Base-by-base conservation (phyloP, 495 filamentous ascomycete species). In the Penicillium mononematosum region DNA sequence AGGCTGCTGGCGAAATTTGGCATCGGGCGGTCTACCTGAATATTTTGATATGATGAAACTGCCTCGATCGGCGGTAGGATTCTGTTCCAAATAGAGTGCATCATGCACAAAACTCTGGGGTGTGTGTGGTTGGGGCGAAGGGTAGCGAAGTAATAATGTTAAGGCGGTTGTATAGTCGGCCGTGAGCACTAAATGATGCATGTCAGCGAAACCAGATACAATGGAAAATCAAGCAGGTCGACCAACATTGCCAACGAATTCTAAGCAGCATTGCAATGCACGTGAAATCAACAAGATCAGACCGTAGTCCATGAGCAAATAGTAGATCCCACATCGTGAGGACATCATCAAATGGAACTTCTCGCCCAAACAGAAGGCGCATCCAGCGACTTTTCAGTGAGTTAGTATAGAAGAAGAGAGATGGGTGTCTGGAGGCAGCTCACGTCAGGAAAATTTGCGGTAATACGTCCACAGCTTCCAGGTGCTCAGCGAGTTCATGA, bases 401-500 rank as follows among this genome's bases (percentile, higher is more conserved):
- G 31, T 69, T 41, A 69, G 58, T 43, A 45, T 4, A 16, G 36
- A 17, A 39, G 16, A 38, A 38, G 8, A 17, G 17, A 3, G 7
- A 39, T 39, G 4, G 36, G 34, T 9, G 7, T 34, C 12, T 24
- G 8, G 12, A 17, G 10, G 25, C 12, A 16, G 67, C 55, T 74
- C 70, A 93, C 88, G 97, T 96, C 32, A 98, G 73, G 68, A 98
- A 99, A 45, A 99, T 88, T 60, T 99, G 94, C 3, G 94, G 95
- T n/a, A 98, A 71, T 58, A 99, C 85, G 48, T 97, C 92, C 38
- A 96, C 86, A 46, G 85, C 82, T 52, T 85, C 86, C 25, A 99
- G 75, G 66, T 96, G 93, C 39, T 81, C 81, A 5, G 91, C 89
- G 34, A 99, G 80, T 65, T 89, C 87, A 43, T 88, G 83, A 66